Base-by-base conservation (phyloP, 257 asterid species). In the Apocynum venetum region DNA sequence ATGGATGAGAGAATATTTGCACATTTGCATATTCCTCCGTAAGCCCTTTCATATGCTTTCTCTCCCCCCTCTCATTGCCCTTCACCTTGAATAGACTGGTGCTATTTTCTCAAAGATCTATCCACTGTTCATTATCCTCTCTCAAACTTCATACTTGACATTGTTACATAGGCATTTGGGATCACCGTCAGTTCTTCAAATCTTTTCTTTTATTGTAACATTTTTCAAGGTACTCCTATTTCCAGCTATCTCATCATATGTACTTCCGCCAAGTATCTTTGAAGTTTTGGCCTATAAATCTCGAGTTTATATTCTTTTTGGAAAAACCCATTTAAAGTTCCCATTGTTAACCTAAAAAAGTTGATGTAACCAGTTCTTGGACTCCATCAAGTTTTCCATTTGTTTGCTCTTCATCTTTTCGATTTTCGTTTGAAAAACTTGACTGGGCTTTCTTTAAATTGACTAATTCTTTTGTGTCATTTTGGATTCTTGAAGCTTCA, bases 371-470 rank as follows among this genome's bases (percentile, higher is more conserved):
- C 52, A 38, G 12, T 74, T 80, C 38, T 76, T 74, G 79, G 75
- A 57, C 81, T 55, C 76, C 56, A 75, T 47, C 55, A 40, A 64
- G 71, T 53, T 48, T 64, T 76, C 84, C 65, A 43, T 55, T 52
- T 71, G 43, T 49, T 63, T 76, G 65, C 19, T 72, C 11, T 51
- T 79, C 53, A 1, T 53, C 48, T 60, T 44, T 66, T 49, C 70
- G 71, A 66, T 72, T 84, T 82, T 75, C 43, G 61, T 74, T 86
- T 80, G 80, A 73, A 79, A 71, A 63, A 83, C 60, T 74, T 82
- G 61, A 52, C 80, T 84, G 86, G 88, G 85, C 57, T 83, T 83
- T 71, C 76, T 63, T 82, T 25, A 25, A 71, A 61, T 75, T 48
- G 9, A 63, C 40, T 36, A 10, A 49, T 73, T 76, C 35, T 70